Conservation (phyloP, 2,329 filamentous ascomycete species). For the Colletotrichum tamarilloi region DNA sequence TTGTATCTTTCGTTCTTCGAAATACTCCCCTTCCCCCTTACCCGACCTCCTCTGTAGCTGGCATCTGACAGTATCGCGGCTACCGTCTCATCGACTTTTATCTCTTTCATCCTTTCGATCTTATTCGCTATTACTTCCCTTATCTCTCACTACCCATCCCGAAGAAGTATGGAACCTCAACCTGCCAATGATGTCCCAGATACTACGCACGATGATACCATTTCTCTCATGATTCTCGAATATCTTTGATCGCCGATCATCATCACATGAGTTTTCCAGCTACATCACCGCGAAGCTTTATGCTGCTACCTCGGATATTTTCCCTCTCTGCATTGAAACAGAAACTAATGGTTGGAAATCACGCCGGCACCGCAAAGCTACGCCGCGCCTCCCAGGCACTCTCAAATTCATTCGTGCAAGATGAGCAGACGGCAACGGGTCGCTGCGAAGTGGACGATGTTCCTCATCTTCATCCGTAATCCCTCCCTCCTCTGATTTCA, state of each 20-base stretch:
- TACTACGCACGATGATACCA: slow-evolving; percentile 32
- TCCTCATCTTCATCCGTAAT: background rate
- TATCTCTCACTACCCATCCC: too few relatives aligned
- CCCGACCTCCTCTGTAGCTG: too few relatives aligned
- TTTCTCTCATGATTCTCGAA: slow-evolving; percentile 30
- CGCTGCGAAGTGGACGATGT: background rate
- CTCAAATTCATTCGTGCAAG: background rate
- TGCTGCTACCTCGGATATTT: background rate
- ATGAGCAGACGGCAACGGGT: background rate
- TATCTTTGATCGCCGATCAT: slow-evolving; percentile 1
- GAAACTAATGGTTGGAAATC: background rate
- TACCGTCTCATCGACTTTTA: background rate
- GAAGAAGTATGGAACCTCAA: slow-evolving; percentile 19
- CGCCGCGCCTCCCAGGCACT: background rate
- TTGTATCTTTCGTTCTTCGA: background rate
- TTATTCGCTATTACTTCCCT: background rate
- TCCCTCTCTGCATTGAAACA: background rate
- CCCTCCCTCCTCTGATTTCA: background rate
- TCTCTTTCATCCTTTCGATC: background rate
- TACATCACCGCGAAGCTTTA: background rate
- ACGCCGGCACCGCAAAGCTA: background rate
- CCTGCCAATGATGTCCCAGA: slow-evolving; percentile 1
- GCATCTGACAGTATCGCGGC: background rate
- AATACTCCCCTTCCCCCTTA: background rate
- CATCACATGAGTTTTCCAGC: background rate